Evolutionary conservation across 345 rosid species (phyloP).

Genomic region (Ceriops zippeliana): DNA sequence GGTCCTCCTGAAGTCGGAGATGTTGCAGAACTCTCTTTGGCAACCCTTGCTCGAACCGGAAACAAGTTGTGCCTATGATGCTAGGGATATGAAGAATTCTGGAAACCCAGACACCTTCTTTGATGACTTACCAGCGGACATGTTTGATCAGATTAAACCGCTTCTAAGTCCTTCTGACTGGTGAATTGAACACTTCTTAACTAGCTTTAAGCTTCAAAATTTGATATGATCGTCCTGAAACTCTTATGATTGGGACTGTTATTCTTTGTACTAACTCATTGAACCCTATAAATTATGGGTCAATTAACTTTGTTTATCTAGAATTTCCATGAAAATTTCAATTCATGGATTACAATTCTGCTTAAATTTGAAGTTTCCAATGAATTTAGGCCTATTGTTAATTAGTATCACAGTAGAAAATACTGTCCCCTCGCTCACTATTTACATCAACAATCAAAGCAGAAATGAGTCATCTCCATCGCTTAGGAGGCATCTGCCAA

Average conservation of each 20-base stretch:
- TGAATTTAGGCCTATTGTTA: no score
- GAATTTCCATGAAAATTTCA: no score
- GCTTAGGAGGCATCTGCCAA: no score
- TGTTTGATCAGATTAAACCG: slow-evolving; percentile 60
- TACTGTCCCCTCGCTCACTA: no score
- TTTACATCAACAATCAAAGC: no score
- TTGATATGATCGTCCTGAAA: background rate
- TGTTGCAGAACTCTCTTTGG: slow-evolving; percentile 31
- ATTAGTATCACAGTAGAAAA: no score
- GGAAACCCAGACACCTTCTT: slow-evolving; percentile 45
- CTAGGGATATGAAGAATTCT: slow-evolving; percentile 22
- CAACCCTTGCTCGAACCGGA: slow-evolving; percentile 48
- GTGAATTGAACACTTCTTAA: slow-evolving; percentile 8
- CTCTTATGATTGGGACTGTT: background rate
- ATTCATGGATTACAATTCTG: no score
- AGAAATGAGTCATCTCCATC: no score
- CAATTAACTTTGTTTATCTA: background rate
- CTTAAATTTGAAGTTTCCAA: no score
- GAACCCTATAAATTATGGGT: background rate
- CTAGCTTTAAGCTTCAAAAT: background rate
- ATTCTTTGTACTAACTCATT: slow-evolving; percentile 1
- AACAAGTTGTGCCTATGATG: slow-evolving; percentile 22
- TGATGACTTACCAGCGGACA: slow-evolving; percentile 68
- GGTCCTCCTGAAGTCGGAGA: slow-evolving; percentile 36
- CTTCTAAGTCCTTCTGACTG: slow-evolving; percentile 47